Evolutionary conservation across 805 yeast genomes (phyloP), one percentile per base, ranked within the genome.

Genomic region (Zygotorulaspora danielsina): DNA sequence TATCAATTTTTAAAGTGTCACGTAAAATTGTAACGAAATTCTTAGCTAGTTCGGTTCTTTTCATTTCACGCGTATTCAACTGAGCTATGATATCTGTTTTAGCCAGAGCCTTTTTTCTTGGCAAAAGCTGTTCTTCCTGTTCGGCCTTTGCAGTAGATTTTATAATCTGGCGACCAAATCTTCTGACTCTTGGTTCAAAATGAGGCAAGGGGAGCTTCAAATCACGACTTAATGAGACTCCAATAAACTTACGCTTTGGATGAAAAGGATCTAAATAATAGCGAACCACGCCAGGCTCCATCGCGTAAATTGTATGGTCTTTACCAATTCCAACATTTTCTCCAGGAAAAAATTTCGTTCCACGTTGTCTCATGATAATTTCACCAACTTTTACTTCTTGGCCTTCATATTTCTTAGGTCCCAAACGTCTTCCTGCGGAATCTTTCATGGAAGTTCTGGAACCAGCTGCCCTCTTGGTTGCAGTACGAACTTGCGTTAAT

Each of bases 211-310:
- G 98, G 25, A 90, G 72, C 45, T 70, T 67, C 24, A 75, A 64
- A 2, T 79, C 83, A 43, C 73, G 72, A 26, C 66, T 67, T 36
- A 93, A 71, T 0, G 95, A 88, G 26, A 93, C 79, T 27, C 98
- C 98, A 48, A 88, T 84, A 57, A 85, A 86, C 58, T 80, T 83
- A 59, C 97, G 79, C 60, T 79, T 77, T 30, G 97, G 97, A 58
- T 93, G 97, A 72, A 93, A 93, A 4, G 98, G 97, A 68, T 93
- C 96, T 45, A 81, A 67, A 64, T 93, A 93, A 65, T 77, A 93
- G 48, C 94, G 76, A 20, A 90, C 97, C 61, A 70, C 87, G 18
- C 98, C 98, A 2, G 96, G 96, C 59, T 93, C 97, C 24, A 71
- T 55, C 3, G 98, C 96, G 62, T 72, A 87, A 21, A 93, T 75